Conservation (phyloP, 2,329 filamentous ascomycete species). For the Scedosporium boydii region DNA sequence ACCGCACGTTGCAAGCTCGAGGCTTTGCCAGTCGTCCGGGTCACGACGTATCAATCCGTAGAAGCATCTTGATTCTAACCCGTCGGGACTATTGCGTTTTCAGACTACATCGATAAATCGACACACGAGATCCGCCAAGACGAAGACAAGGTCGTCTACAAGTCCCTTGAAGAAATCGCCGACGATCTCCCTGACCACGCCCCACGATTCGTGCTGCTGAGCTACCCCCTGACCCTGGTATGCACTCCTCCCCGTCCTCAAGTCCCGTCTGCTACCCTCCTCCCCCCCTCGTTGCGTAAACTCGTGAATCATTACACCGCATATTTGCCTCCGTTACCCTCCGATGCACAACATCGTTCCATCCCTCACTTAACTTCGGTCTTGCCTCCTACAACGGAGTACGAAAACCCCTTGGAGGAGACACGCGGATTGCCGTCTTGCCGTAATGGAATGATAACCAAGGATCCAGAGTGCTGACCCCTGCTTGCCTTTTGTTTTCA, state of each 20-base stretch:
- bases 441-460: neutral
- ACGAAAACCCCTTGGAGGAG: neutral
- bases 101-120: constrained; percentile 51
- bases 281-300: neutral
- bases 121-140: constrained; percentile 83
- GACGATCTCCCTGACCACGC: constrained; percentile 91
- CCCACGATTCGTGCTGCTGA: constrained; percentile 81
- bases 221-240: constrained; percentile 83
- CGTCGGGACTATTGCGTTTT: neutral
- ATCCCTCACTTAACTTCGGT: neutral
- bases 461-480: constrained; percentile 1
- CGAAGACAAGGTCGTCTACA: constrained; percentile 69
- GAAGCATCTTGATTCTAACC: neutral
- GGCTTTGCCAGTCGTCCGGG: neutral
- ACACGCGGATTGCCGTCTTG: neutral
- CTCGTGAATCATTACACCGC: neutral
- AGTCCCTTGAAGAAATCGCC: constrained; percentile 65
- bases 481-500: constrained; percentile 8
- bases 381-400: neutral
- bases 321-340: neutral
- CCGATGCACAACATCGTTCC: neutral
- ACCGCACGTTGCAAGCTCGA: neutral
- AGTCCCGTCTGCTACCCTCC: neutral
- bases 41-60: neutral
- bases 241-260: constrained; percentile 14